Conservation (phyloP, 495 filamentous ascomycete species). For the Diplogelasinospora grovesii region DNA sequence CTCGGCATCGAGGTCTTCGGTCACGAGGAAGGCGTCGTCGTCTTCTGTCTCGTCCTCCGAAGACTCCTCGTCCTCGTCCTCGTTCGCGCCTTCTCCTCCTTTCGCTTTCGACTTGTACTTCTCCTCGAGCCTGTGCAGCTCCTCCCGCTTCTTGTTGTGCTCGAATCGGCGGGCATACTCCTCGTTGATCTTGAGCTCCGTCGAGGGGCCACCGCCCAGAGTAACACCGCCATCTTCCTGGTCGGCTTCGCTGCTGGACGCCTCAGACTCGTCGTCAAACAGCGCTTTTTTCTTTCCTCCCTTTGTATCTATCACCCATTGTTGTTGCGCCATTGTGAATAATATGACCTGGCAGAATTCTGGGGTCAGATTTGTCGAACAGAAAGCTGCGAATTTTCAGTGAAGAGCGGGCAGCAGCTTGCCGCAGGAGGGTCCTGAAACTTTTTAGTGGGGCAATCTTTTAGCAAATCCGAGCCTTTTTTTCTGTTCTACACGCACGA, state of each 20-base stretch:
- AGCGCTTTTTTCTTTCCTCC: conserved; percentile 19
- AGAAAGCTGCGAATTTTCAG: too few relatives aligned
- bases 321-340: too few relatives aligned
- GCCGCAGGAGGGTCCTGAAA: conserved; percentile 7
- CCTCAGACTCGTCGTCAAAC: conserved; percentile 30
- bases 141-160: conserved; percentile 93
- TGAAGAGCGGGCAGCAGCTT: too few relatives aligned
- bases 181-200: conserved; percentile 75
- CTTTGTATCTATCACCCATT: conserved; percentile 20
- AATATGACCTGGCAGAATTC: too few relatives aligned
- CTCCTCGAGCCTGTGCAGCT: conserved; percentile 78
- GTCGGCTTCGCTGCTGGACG: conserved; percentile 41
- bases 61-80: conserved; percentile 43
- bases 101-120: conserved; percentile 67
- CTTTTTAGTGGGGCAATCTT: conserved; percentile 19
- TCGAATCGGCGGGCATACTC: conserved; percentile 88
- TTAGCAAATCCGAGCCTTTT: neutral
- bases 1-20: conserved; percentile 73
- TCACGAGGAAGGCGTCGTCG: conserved; percentile 77
- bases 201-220: conserved; percentile 41
- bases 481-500: too few relatives aligned
- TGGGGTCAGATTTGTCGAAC: too few relatives aligned
- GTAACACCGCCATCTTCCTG: conserved; percentile 53
- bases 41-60: conserved; percentile 78
- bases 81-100: conserved; percentile 41